phyloP scores from a whole-genome alignment of 352 stramenopile species.

The Saprolegnia parasitica region DNA sequence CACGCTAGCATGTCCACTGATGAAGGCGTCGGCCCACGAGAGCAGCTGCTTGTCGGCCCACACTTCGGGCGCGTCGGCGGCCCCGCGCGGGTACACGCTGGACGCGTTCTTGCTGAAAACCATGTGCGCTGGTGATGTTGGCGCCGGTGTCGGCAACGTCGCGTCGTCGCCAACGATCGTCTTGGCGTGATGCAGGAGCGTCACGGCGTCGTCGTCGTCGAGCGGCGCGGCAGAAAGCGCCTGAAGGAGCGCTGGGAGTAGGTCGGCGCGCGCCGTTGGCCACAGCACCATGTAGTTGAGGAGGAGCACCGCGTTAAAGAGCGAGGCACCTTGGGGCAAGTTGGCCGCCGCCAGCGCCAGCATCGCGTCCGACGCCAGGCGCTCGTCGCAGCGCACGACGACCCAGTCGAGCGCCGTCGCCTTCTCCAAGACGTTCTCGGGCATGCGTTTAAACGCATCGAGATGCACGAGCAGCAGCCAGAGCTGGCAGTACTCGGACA shows the following conservation, averaged over 20 bases:
- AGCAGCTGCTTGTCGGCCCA: conserved; percentile 1
- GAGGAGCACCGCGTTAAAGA: not conserved
- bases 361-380: not conserved
- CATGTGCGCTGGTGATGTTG: not conserved
- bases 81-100: not conserved
- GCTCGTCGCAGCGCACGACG: not conserved
- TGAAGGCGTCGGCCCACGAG: not conserved
- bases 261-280: not conserved
- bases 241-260: not conserved
- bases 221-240: no score
- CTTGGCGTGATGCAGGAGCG: not conserved
- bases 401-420: conserved; percentile 1
- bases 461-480: conserved; percentile 17
- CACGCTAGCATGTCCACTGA: not conserved
- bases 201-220: not conserved
- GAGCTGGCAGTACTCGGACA: not conserved
- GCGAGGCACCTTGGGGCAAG: not conserved
- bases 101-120: not conserved
- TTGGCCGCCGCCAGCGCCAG: not conserved
- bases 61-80: not conserved
- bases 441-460: not conserved
- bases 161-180: not conserved
- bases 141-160: not conserved
- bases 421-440: not conserved
- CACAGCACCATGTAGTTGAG: not conserved